Conservation (phyloP, 805 yeast genomes). For the Spathaspora arborariae region DNA sequence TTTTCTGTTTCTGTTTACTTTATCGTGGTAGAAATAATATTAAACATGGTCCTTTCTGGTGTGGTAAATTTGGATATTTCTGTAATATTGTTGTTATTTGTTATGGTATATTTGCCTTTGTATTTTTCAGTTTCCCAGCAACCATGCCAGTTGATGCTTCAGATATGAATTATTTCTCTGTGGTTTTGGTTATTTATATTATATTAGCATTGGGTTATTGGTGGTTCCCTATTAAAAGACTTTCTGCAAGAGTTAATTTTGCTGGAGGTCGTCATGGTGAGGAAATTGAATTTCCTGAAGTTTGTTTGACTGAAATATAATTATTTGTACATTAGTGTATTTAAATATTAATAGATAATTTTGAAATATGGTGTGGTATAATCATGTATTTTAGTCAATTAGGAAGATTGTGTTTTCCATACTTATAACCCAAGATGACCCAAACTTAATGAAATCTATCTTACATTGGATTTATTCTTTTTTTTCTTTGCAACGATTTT, state of each 20-base stretch:
- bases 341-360: neutral
- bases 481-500: too few relatives aligned
- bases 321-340: neutral
- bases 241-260: conserved; percentile 34
- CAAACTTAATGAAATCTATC: too few relatives aligned
- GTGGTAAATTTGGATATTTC: conserved; percentile 33
- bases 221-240: conserved; percentile 39
- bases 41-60: conserved; percentile 40
- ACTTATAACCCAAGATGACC: too few relatives aligned
- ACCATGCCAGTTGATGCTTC: conserved; percentile 57
- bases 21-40: conserved; percentile 35
- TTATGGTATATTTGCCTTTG: conserved; percentile 36
- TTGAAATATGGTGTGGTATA: too few relatives aligned
- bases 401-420: too few relatives aligned
- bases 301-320: conserved; percentile 26
- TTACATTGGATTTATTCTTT: too few relatives aligned
- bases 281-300: conserved; percentile 43
- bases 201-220: conserved; percentile 36
- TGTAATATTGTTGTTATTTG: conserved; percentile 29
- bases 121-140: conserved; percentile 39
- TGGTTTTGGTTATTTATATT: conserved; percentile 41
- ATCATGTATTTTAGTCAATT: too few relatives aligned
- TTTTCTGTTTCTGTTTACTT: conserved; percentile 32
- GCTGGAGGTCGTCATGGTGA: conserved; percentile 41
- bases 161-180: conserved; percentile 66